These are phyloP conservation scores for Protomyces arabidopsidicola DNA, from an alignment of 1,139 yeast genomes.

Conservation along the genomic window DNA sequence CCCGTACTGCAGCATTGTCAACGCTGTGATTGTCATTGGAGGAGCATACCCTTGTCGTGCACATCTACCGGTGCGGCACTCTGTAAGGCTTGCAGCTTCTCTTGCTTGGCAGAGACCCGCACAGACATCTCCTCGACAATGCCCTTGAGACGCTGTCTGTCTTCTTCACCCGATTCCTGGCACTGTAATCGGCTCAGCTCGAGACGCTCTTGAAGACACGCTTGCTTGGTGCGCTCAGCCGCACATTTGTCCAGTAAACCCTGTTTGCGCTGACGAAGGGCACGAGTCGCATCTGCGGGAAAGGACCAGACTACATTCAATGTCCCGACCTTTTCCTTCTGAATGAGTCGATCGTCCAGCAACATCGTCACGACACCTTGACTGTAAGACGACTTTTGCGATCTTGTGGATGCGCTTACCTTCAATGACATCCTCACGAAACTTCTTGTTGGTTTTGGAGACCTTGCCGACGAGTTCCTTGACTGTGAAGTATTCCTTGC, in stretches of 20 bases:
- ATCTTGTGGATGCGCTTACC: not conserved
- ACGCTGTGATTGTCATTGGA: not conserved
- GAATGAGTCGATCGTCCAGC: not conserved
- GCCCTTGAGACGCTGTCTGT: not conserved
- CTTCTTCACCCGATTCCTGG: not conserved
- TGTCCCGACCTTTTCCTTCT: not conserved
- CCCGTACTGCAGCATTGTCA: not conserved
- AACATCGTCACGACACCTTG: not conserved
- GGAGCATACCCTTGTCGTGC: not conserved
- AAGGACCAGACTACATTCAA: slow-evolving; percentile 4
- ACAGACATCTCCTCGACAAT: not conserved
- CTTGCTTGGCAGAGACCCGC: not conserved
- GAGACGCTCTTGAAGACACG: not conserved
- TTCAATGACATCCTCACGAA: not conserved
- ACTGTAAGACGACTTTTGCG: not conserved
- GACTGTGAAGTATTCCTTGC: not conserved
- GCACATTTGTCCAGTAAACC: not conserved
- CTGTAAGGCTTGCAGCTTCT: not conserved
- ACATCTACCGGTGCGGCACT: not conserved
- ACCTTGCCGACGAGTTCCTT: not conserved
- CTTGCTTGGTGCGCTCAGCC: not conserved
- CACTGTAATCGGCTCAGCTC: not conserved
- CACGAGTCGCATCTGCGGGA: slow-evolving; percentile 7
- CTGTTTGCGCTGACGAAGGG: not conserved
- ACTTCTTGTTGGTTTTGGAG: not conserved